Evolutionary conservation across 768 basidiomycete species (phyloP).

Genomic region (Mycena capillaripes): DNA sequence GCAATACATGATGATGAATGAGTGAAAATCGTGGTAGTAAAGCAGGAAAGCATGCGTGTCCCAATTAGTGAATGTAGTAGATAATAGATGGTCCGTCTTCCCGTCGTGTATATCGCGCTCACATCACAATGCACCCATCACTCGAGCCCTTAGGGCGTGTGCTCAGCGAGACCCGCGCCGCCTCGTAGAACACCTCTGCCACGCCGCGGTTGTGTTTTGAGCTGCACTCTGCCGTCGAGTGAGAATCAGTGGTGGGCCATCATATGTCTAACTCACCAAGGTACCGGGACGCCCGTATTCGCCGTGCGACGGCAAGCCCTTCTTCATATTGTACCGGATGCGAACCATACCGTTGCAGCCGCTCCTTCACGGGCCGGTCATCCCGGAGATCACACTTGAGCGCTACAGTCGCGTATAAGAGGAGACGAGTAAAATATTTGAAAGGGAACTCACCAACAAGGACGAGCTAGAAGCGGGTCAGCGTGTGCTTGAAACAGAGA

Average conservation of each 20-base stretch:
- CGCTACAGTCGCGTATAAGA: slow-evolving; percentile 59
- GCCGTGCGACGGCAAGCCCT: slow-evolving; percentile 87
- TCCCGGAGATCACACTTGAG: slow-evolving; percentile 97
- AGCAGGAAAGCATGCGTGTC: slow-evolving; percentile 29
- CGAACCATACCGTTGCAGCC: slow-evolving; percentile 76
- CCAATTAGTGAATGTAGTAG: slow-evolving; percentile 30
- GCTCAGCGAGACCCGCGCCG: slow-evolving; percentile 86
- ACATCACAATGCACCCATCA: slow-evolving; percentile 74
- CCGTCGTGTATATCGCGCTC: slow-evolving; percentile 36
- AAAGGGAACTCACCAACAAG: slow-evolving; percentile 81
- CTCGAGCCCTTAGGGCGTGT: slow-evolving; percentile 78
- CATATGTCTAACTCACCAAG: slow-evolving; percentile 62
- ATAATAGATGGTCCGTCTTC: slow-evolving; percentile 12
- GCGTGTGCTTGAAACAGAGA: slow-evolving; percentile 9
- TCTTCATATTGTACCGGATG: slow-evolving; percentile 93
- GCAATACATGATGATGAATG: slow-evolving; percentile 30
- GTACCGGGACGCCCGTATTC: slow-evolving; percentile 94
- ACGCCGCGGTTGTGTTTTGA: slow-evolving; percentile 98
- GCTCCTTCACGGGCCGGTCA: slow-evolving; percentile 78
- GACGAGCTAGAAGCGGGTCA: slow-evolving; percentile 70
- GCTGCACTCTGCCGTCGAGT: slow-evolving; percentile 83
- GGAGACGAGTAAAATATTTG: slow-evolving; percentile 18
- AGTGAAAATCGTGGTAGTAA: slow-evolving; percentile 21
- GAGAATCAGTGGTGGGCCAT: background rate
- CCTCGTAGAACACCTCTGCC: slow-evolving; percentile 92